Base-by-base conservation (phyloP, 2,329 filamentous ascomycete species). In the Cercospora zeina region DNA sequence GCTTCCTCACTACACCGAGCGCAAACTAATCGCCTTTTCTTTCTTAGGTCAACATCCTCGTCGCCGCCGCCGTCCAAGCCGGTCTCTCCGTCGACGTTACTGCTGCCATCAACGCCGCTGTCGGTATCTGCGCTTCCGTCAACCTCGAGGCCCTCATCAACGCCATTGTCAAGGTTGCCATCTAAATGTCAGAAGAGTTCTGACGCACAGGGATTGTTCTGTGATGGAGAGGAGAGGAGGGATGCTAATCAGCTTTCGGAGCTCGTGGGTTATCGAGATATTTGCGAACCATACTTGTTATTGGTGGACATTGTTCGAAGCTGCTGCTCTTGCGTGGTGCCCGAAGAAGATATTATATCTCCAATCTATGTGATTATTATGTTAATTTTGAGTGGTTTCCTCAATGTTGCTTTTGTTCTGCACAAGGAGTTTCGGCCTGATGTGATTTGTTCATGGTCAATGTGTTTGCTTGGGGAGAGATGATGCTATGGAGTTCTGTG, bases 101-200 rank as follows among this genome's bases (percentile, higher is more conserved):
- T 9, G 49, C 49, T 34, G 49, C 31, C 31, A 34, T 53, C 49
- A 34, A 53, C 27, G 49, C 49, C n/a, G 49, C 11, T 14, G 31
- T 53, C 4, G 49, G 49, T 14, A 14, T 34, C 31, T 31, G 49
- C 49, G 49, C 31, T 7, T 8, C 31, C 4, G 49, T 53, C 49
- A 53, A 34, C 49, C n/a, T 53, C 2, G 49, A 53, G 27, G 49
- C 31, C 11, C 49, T 53, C 21, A 14, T 53, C 49, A 31, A 53
- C 27, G 49, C 49, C 31, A 34, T 53, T 21, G 27, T 53, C 49
- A 53, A 53, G 8, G 49, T 27, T 34, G 49, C 30, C 16, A 9
- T 53, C 49, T 53, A 31, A 31, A 53, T 34, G 27, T 53, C 31
- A 33, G 49, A 5, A 33, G 49, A 5, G 33, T 53, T 34, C 27